These are phyloP conservation scores for Coix lacrymajobi DNA, from an alignment of 176 grass and related monocot species.

Conservation along the genomic window DNA sequence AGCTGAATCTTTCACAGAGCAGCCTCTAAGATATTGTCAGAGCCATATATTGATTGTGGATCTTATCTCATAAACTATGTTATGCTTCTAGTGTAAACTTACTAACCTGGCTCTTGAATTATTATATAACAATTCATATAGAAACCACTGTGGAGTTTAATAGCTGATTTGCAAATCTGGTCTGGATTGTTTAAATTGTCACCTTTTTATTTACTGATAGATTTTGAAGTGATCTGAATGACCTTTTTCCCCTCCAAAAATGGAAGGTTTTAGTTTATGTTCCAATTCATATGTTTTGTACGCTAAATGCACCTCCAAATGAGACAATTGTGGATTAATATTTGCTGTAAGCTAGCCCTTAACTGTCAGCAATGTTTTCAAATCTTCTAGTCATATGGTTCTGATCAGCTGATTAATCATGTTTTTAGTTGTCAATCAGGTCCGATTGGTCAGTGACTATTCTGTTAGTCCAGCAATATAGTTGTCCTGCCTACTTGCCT, in stretches of 20 bases:
- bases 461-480: neutral
- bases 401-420: neutral
- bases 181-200: neutral
- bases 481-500: neutral
- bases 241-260: neutral
- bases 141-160: neutral
- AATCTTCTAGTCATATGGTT: neutral
- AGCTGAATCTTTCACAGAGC: neutral
- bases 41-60: neutral
- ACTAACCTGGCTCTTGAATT: neutral
- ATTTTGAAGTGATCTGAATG: slow-evolving; percentile 4
- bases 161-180: neutral
- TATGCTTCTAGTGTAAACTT: neutral
- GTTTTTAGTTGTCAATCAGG: neutral
- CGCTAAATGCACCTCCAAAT: neutral
- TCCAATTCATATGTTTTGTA: slow-evolving; percentile 12
- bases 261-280: neutral
- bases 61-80: neutral
- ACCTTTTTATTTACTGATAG: neutral
- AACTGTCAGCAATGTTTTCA: neutral
- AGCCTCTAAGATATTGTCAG: neutral
- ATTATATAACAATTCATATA: neutral
- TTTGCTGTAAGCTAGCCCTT: neutral
- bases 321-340: neutral
- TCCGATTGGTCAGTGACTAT: neutral